A percentile compares a stretch with the other conserved stretches of the same genome.
Conservation (phyloP, 2,329 filamentous ascomycete genomes). For the Sporothrix euskadiensis region DNA sequence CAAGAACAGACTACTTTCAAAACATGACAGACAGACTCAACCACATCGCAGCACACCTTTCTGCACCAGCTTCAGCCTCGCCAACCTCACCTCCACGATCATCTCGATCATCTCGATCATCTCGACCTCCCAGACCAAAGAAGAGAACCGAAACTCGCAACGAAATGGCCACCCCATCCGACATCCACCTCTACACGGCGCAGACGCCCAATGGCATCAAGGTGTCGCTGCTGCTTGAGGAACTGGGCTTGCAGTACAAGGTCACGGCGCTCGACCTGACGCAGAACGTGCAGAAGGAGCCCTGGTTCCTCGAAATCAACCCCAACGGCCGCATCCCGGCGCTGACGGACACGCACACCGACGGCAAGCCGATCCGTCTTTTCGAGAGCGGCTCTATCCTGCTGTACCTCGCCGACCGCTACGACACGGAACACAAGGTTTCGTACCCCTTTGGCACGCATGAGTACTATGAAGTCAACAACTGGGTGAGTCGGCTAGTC, state of each 20-base stretch:
- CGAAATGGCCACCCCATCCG: slow-evolving; percentile 51
- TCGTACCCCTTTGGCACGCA: slow-evolving; percentile 71
- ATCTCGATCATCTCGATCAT: background rate
- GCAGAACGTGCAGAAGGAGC: slow-evolving; percentile 74
- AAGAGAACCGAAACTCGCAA: background rate
- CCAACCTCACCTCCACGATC: background rate
- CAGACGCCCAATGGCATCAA: slow-evolving; percentile 91
- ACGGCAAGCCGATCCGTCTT: slow-evolving; percentile 71
- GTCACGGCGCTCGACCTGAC: slow-evolving; percentile 66
- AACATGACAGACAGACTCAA: slow-evolving; percentile 10
- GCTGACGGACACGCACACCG: slow-evolving; percentile 73
- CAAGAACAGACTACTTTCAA: background rate
- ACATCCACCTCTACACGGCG: slow-evolving; percentile 79
- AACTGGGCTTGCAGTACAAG: slow-evolving; percentile 81
- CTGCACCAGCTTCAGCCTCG: background rate
- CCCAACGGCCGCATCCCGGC: slow-evolving; percentile 91
- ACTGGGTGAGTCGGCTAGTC: slow-evolving; percentile 60
- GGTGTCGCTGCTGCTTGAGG: slow-evolving; percentile 81
- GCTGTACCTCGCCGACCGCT: slow-evolving; percentile 79
- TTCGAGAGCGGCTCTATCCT: slow-evolving; percentile 85
- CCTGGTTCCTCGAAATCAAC: slow-evolving; percentile 89
- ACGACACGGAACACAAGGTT: slow-evolving; percentile 80
- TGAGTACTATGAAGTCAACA: slow-evolving; percentile 78
- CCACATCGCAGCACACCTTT: background rate
- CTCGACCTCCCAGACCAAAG: background rate